Evolutionary conservation across 2,329 filamentous ascomycete genomes (phyloP).

Genomic region (Monosporascus ibericus): DNA sequence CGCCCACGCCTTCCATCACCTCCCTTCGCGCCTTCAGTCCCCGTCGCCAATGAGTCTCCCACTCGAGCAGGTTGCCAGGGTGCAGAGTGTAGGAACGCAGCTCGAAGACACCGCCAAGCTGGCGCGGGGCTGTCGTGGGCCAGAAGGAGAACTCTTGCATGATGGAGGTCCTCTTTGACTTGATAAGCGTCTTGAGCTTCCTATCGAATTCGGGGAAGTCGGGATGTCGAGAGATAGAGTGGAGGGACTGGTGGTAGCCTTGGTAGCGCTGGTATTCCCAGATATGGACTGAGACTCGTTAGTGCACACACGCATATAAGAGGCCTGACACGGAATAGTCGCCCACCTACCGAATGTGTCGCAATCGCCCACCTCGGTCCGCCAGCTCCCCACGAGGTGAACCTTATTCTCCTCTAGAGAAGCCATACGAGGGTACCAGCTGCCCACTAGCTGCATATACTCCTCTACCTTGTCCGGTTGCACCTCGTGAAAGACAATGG

Average conservation of each 20-base stretch:
- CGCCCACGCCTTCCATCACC: conserved; percentile 97
- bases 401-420: conserved; percentile 83
- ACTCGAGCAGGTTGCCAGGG: conserved; percentile 92
- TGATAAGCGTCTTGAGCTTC: conserved; percentile 81
- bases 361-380: conserved; percentile 94
- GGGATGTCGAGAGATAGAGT: conserved; percentile 76
- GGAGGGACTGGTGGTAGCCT: conserved; percentile 87
- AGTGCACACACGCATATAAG: no score
- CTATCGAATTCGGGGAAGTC: conserved; percentile 78
- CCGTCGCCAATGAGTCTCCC: conserved; percentile 97
- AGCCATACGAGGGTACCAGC: conserved; percentile 90
- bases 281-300: conserved; percentile 70
- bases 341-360: conserved; percentile 65
- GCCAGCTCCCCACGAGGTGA: conserved; percentile 94
- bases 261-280: conserved; percentile 99
- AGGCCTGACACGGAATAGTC: neutral
- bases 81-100: conserved; percentile 94
- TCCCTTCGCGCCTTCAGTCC: conserved; percentile 86
- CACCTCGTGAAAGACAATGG: conserved; percentile 93
- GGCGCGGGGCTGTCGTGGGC: conserved; percentile 86
- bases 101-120: conserved; percentile 90
- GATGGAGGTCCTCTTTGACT: conserved; percentile 76
- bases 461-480: conserved; percentile 94
- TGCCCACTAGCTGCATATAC: conserved; percentile 82
- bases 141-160: conserved; percentile 99